Evolutionary conservation across 2,329 filamentous ascomycete species (phyloP).

Genomic region (Chaetomium sp.): DNA sequence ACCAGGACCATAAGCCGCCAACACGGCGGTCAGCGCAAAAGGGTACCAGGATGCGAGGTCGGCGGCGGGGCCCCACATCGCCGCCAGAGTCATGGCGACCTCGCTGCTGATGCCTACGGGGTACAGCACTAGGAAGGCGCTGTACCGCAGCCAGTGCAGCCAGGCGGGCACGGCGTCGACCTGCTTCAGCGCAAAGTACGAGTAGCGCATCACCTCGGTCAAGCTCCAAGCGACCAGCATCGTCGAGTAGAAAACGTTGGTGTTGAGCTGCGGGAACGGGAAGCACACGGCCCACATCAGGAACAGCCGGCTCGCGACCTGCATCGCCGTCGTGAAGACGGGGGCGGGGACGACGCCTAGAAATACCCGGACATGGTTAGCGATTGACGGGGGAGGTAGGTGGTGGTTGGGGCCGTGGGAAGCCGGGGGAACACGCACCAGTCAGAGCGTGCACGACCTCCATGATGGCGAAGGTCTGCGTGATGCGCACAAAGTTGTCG

Average conservation of each 20-base stretch:
- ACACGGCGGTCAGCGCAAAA: constrained; percentile 63
- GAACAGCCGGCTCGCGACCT: constrained; percentile 83
- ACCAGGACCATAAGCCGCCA: constrained; percentile 81
- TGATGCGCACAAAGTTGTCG: constrained; percentile 72
- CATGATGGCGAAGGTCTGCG: constrained; percentile 79
- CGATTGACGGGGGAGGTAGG: background rate
- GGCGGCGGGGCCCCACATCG: constrained; percentile 59
- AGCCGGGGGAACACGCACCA: constrained; percentile 54
- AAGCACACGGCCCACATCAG: constrained; percentile 85
- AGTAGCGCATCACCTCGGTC: constrained; percentile 92
- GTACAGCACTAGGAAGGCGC: constrained; percentile 91
- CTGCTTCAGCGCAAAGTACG: constrained; percentile 81
- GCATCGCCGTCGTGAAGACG: constrained; percentile 81
- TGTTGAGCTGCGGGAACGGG: constrained; percentile 68
- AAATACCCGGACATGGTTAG: background rate
- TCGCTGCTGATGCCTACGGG: constrained; percentile 89
- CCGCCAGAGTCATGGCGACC: constrained; percentile 74
- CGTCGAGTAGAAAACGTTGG: constrained; percentile 65
- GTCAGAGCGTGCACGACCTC: constrained; percentile 81
- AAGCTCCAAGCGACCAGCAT: constrained; percentile 87
- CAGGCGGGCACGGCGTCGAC: constrained; percentile 59
- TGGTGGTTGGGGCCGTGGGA: background rate
- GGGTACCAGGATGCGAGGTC: constrained; percentile 53
- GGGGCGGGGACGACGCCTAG: constrained; percentile 76
- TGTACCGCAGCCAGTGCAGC: constrained; percentile 84